These are phyloP conservation scores for Umbellularia californica DNA, from an alignment of 164 flowering plant genomes.

Conservation along the genomic window DNA sequence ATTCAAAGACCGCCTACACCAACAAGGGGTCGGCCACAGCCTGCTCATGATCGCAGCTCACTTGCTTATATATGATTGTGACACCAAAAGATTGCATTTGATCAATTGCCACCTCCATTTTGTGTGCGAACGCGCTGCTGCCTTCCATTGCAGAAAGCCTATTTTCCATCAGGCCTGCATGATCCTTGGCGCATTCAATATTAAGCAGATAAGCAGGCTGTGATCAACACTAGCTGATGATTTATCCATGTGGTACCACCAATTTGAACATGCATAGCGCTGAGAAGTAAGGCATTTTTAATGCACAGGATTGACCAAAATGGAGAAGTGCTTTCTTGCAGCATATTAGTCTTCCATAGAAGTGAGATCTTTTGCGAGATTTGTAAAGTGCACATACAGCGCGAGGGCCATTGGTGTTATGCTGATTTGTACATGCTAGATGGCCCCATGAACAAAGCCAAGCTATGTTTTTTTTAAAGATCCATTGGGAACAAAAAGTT, in stretches of 20 bases:
- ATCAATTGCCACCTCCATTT: not conserved
- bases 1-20: slow-evolving; percentile 98
- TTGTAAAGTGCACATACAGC: not conserved
- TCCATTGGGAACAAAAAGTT: not conserved
- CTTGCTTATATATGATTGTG: slow-evolving; percentile 76
- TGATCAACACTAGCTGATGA: not conserved
- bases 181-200: not conserved
- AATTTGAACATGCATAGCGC: not conserved
- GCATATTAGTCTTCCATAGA: not conserved
- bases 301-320: no score
- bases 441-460: not conserved
- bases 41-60: slow-evolving; percentile 74
- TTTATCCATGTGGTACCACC: not conserved
- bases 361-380: not conserved
- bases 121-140: not conserved
- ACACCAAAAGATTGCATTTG: not conserved
- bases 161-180: not conserved
- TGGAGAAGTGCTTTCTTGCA: not conserved
- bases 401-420: not conserved
- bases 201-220: not conserved
- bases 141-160: not conserved
- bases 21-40: slow-evolving; percentile 91
- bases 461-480: no score
- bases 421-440: not conserved
- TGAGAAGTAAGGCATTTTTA: not conserved